Base-by-base conservation (phyloP, 257 asterid species). In the Solanum rostratum region DNA sequence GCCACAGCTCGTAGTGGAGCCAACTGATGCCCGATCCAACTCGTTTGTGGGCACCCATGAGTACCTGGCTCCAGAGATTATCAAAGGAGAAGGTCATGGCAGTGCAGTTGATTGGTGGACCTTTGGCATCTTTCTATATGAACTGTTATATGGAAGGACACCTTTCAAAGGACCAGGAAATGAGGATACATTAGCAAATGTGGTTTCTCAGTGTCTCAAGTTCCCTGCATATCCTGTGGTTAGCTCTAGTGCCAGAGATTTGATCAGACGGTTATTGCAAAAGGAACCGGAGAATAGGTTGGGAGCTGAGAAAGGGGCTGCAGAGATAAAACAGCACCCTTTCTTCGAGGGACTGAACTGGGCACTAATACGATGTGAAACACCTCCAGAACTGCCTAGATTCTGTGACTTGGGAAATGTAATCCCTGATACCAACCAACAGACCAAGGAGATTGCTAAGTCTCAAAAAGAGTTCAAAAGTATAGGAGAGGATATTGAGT, bases 21-120 rank as follows among this genome's bases (percentile, higher is more conserved):
- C 98, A 39, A 91, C 91, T 18, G 85, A 79, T 68, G 98, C 97
- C 14, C 93, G 97, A 10, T 93, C 99, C 71, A 92, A 93, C 86
- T 96, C 99, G 39, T 94, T 96, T 5, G 99, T 96, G 0, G 99
- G 99, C 9, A 95, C 97, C 2, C 97, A 93, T n/a, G 99, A 95
- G 22, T 95, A 95, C 88, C 81, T 95, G 68, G 99, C 99, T 55
- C 99, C 99, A 0, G 99, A 95, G 91, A 91, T 95, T 84, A 88
- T 95, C 86, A 91, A 84, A 88, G 98, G 99, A 41, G 97, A 93
- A 86, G 98, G 99, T 24, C 97, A 95, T 68, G 98, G 99, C 45
- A 93, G 97, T 82, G 90, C 97, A 2, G 98, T 95, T 54, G 99
- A 95, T 83, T 96, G 99, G 99, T 96, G 99, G 99, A 88, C 96